Conservation (phyloP, 768 basidiomycete species). For the Flagelloscypha sp. region DNA sequence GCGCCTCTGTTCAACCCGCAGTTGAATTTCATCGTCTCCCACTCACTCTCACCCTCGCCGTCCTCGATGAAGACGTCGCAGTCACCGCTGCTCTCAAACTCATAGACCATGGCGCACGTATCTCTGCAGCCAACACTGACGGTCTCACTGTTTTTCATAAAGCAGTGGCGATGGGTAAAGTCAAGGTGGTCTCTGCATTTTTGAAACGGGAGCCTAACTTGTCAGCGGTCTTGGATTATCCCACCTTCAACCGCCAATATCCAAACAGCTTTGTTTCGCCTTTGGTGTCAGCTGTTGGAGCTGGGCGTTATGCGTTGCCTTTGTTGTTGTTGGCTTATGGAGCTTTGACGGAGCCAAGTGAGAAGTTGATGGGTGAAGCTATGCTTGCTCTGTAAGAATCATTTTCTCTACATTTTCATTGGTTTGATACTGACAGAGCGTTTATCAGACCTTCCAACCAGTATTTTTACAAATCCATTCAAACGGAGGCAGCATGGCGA, state of each 20-base stretch:
- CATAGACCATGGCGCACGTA: slow-evolving; percentile 31
- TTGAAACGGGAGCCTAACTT: slow-evolving; percentile 35
- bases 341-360: slow-evolving; percentile 25
- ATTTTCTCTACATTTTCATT: too few species aligned
- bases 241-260: slow-evolving; percentile 19
- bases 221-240: slow-evolving; percentile 29
- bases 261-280: slow-evolving; percentile 26
- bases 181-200: slow-evolving; percentile 31
- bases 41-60: slow-evolving; percentile 29
- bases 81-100: slow-evolving; percentile 31
- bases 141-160: slow-evolving; percentile 34
- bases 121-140: slow-evolving; percentile 29
- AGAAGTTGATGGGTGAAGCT: too few species aligned
- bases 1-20: slow-evolving; percentile 34
- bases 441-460: too few species aligned
- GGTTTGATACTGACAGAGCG: too few species aligned
- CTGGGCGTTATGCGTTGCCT: slow-evolving; percentile 26
- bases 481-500: slow-evolving; percentile 18
- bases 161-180: slow-evolving; percentile 25
- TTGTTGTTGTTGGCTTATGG: slow-evolving; percentile 33
- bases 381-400: too few species aligned
- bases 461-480: too few species aligned
- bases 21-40: too few species aligned
- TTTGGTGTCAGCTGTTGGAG: slow-evolving; percentile 27
- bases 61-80: slow-evolving; percentile 32